Evolutionary conservation across 2,329 filamentous ascomycete species (phyloP), one percentile per base, ranked within the genome.

Genomic region (Fusarium fracticaudum): DNA sequence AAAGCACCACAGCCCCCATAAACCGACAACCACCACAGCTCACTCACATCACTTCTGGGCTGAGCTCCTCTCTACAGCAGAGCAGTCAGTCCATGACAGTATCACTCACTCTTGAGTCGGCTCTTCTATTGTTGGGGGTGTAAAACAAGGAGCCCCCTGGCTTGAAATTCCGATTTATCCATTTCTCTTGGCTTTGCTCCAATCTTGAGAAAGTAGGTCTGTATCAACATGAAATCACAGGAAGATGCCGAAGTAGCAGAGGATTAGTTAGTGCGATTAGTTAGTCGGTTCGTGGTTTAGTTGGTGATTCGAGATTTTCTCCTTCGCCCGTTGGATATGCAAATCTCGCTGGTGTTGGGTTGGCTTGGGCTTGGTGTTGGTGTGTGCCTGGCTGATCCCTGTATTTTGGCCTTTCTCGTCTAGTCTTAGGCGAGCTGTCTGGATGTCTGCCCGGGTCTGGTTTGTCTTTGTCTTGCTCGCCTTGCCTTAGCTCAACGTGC

Each of bases 361-460:
- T 55, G 51, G 51, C 37, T 55, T 43, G 51, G 51, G 24, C 37
- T 41, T 29, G 24, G 37, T 41, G 38, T 48, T 68, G 63, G 45
- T 58, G 64, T 58, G 53, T 65, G 31, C 64, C 55, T 69, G 50
- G 59, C 41, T 64, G 60, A 71, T 73, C 71, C 71, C 58, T 74
- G 67, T 59, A 44, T 41, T 50, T 43, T 59, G 50, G 33, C 35
- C 43, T 63, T 44, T 37, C 54, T 57, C 55, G 51, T 58, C 61
- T 35, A 29, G 58, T 45, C 44, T 24, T 60, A 60, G 60, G 20
- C 60, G 35, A 60, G 53, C 54, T 64, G 58, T 62, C 44, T 70
- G 41, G 60, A 38, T 73, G 43, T 57, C 51, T 69, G 43, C 43
- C 43, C 24, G 35, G 53, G 62, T 60, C 51, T 60, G 31, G 53